phyloP scores from a whole-genome alignment of 352 stramenopile genomes.

The Phytophthora lateralis region DNA sequence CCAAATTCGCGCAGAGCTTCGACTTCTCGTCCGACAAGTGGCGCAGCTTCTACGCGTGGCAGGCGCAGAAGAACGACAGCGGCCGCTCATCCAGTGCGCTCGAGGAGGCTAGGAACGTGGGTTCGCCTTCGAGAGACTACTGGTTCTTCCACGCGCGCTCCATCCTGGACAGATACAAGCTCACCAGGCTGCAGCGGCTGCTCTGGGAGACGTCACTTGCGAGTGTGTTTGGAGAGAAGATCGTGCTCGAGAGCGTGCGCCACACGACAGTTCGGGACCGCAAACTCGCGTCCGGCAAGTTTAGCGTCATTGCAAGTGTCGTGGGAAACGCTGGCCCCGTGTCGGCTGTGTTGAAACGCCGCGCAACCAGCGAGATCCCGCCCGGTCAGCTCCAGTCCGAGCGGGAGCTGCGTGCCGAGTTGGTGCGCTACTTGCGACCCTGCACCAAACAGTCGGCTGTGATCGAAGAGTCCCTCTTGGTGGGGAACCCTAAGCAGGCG shows the following conservation, averaged over 20 bases:
- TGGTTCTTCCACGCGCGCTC: conserved; percentile 72
- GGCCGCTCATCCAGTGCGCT: conserved; percentile 38
- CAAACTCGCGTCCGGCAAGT: conserved; percentile 19
- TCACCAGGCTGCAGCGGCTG: conserved; percentile 72
- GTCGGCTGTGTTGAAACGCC: conserved; percentile 30
- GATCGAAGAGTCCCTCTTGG: conserved; percentile 37
- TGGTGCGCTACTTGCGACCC: conserved; percentile 55
- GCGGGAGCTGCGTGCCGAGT: conserved; percentile 44
- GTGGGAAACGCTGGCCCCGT: conserved; percentile 28
- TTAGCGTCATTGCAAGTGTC: conserved; percentile 32
- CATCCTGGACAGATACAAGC: conserved; percentile 67
- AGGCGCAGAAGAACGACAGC: conserved; percentile 43
- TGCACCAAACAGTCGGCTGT: conserved; percentile 45
- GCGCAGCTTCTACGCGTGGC: conserved; percentile 76
- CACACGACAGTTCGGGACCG: conserved; percentile 18
- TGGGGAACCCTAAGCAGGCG: conserved; percentile 42
- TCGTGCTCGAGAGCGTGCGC: conserved; percentile 60
- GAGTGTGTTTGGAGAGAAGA: conserved; percentile 69
- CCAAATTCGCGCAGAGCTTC: conserved; percentile 84
- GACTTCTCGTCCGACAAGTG: conserved; percentile 87
- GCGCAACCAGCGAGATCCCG: conserved; percentile 20
- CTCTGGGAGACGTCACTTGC: conserved; percentile 75
- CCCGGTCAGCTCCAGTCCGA: conserved; percentile 32
- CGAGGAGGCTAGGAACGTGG: conserved; percentile 53
- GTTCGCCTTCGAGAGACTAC: conserved; percentile 66